phyloP scores from a whole-genome alignment of 148 eudicot genomes.

The Camellia sinensis region DNA sequence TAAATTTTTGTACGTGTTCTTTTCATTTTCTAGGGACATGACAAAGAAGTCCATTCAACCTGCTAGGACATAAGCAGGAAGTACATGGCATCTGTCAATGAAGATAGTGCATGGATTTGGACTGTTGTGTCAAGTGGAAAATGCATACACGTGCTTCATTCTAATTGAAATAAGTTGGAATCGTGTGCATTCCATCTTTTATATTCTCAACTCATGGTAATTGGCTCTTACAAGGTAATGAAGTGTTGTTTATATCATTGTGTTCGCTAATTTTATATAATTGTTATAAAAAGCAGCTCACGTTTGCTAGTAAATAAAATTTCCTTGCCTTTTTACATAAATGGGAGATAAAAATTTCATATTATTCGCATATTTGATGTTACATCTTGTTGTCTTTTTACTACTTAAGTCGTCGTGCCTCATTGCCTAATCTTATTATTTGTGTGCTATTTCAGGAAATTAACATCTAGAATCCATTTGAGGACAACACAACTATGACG shows the following conservation, averaged over 20 bases:
- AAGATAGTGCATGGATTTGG: slow-evolving; percentile 46
- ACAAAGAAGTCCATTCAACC: slow-evolving; percentile 32
- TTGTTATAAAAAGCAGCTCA: no score
- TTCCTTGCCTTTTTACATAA: no score
- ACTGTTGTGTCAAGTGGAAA: slow-evolving; percentile 29
- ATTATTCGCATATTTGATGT: no score
- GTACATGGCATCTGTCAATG: slow-evolving; percentile 44
- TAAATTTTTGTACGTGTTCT: neutral
- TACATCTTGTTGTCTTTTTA: no score
- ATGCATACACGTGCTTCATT: slow-evolving; percentile 34
- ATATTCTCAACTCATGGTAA: slow-evolving; percentile 26
- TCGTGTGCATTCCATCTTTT: slow-evolving; percentile 55
- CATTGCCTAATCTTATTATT: neutral
- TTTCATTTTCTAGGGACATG: slow-evolving; percentile 39
- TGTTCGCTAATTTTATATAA: neutral
- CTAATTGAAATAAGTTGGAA: slow-evolving; percentile 33
- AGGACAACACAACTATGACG: slow-evolving; percentile 19
- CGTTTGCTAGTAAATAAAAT: no score
- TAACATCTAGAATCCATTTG: slow-evolving; percentile 39
- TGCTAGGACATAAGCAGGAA: slow-evolving; percentile 53
- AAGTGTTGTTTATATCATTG: neutral
- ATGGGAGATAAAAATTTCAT: no score
- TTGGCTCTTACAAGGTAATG: slow-evolving; percentile 48
- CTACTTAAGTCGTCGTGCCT: no score
- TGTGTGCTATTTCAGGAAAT: slow-evolving; percentile 34